Evolutionary conservation across 371 early-diverging fungal species (phyloP).

Genomic region (Syncephalastrum sp.): DNA sequence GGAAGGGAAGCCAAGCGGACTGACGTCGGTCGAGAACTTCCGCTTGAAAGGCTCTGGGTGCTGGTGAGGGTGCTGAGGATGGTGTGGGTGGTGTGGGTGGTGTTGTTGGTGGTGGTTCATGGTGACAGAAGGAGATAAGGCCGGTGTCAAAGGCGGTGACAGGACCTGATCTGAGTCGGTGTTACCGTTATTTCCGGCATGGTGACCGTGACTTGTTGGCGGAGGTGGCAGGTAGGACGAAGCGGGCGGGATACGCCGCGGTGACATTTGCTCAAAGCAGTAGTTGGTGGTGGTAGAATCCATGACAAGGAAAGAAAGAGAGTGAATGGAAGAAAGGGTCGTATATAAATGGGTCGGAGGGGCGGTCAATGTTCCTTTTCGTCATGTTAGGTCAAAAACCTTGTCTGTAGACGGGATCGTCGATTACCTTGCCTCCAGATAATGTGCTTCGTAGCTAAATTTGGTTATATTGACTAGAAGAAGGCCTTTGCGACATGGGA

Average conservation of each 20-base stretch:
- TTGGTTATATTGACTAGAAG: conserved; percentile 42
- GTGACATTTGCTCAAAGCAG: conserved; percentile 10
- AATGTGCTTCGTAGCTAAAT: conserved; percentile 34
- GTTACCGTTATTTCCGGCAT: conserved; percentile 6
- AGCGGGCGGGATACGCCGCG: conserved; percentile 4
- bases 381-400: conserved; percentile 16
- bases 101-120: conserved; percentile 19
- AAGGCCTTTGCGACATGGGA: conserved; percentile 30
- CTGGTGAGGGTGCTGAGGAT: too few relatives aligned
- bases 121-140: conserved; percentile 29
- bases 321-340: conserved; percentile 9
- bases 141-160: conserved; percentile 45
- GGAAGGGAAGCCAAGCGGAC: conserved; percentile 7
- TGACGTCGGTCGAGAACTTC: conserved; percentile 28
- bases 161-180: conserved; percentile 33
- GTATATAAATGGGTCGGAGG: conserved; percentile 12
- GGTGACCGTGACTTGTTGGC: conserved; percentile 5
- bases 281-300: conserved; percentile 10
- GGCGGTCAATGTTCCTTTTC: conserved; percentile 1
- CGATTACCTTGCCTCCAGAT: conserved; percentile 13
- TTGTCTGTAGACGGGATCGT: conserved; percentile 22
- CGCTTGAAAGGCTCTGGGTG: conserved; percentile 25
- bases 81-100: too few relatives aligned
- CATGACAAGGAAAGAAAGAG: conserved; percentile 12
- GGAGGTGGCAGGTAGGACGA: conserved; percentile 8